Percentiles rank a stretch among this genome's conserved stretches.
Evolutionary conservation across 1,139 yeast species (phyloP).

Genomic region (Lodderomyces oxycetoniae): DNA sequence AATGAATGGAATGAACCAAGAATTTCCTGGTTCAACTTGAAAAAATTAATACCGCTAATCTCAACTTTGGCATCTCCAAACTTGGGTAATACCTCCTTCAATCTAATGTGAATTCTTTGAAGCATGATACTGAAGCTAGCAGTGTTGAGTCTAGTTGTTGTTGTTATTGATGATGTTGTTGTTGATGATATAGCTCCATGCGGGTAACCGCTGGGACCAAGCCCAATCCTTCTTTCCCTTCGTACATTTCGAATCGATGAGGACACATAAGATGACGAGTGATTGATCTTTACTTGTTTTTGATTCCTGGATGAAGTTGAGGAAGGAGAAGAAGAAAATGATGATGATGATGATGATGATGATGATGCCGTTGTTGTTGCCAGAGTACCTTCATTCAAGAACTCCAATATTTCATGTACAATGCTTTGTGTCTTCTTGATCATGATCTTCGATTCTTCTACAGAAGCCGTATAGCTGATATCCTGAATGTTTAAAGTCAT

Average conservation of each 20-base stretch:
- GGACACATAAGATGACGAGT: not conserved
- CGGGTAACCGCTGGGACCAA: conserved; percentile 6
- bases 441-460: conserved; percentile 14
- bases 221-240: conserved; percentile 10
- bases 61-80: conserved; percentile 44
- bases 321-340: no score
- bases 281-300: conserved; percentile 5
- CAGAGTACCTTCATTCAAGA: no score
- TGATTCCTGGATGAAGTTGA: not conserved
- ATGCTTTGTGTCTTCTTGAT: conserved; percentile 14
- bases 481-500: conserved; percentile 18
- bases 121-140: conserved; percentile 23
- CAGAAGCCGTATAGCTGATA: conserved; percentile 15
- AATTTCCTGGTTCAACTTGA: conserved; percentile 28
- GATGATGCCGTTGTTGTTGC: no score
- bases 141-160: conserved; percentile 8
- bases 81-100: conserved; percentile 25
- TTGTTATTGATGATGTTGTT: no score
- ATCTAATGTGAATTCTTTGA: conserved; percentile 20
- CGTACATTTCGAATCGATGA: conserved; percentile 6
- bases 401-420: not conserved
- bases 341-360: no score
- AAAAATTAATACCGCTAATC: conserved; percentile 24
- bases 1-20: conserved; percentile 28
- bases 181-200: not conserved